These are phyloP conservation scores for Pyronema domesticum DNA, from an alignment of 495 filamentous ascomycete genomes.

Conservation along the genomic window DNA sequence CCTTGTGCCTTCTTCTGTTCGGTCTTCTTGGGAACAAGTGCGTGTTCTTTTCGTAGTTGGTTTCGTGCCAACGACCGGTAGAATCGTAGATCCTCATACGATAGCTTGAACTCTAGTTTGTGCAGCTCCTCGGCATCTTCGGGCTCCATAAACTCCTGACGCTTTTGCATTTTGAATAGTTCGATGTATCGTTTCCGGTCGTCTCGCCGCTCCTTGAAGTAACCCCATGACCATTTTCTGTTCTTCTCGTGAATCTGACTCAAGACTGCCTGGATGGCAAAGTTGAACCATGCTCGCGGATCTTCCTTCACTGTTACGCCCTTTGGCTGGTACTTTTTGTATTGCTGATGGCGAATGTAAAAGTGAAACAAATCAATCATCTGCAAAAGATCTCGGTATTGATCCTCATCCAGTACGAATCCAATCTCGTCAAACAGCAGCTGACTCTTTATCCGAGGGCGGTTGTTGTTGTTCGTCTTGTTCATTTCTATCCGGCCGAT, in stretches of 20 bases:
- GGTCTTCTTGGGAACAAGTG: slow-evolving; percentile 44
- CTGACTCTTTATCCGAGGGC: slow-evolving; percentile 76
- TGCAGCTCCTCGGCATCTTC: slow-evolving; percentile 55
- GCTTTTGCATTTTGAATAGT: slow-evolving; percentile 84
- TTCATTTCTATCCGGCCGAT: slow-evolving; percentile 82
- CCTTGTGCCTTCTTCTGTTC: slow-evolving; percentile 44
- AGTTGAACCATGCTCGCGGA: slow-evolving; percentile 75
- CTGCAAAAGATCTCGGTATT: slow-evolving; percentile 93
- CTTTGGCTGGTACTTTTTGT: slow-evolving; percentile 84
- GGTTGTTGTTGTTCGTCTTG: slow-evolving; percentile 64
- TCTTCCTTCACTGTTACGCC: slow-evolving; percentile 67
- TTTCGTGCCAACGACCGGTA: slow-evolving; percentile 90
- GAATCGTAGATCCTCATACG: slow-evolving; percentile 91
- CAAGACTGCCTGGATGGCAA: slow-evolving; percentile 73
- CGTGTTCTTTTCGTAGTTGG: slow-evolving; percentile 84
- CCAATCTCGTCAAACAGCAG: slow-evolving; percentile 91
- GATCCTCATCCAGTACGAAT: slow-evolving; percentile 84
- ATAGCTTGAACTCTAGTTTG: slow-evolving; percentile 67
- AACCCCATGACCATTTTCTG: slow-evolving; percentile 79
- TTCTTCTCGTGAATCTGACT: slow-evolving; percentile 90
- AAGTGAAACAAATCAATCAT: slow-evolving; percentile 96
- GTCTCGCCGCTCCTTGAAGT: slow-evolving; percentile 79
- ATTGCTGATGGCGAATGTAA: slow-evolving; percentile 93
- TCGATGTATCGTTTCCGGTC: slow-evolving; percentile 77
- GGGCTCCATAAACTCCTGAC: slow-evolving; percentile 50